Evolutionary conservation across 306 rosid genomes (phyloP), one percentile per base, ranked within the genome.

Genomic region (Citrullus colocynthis): DNA sequence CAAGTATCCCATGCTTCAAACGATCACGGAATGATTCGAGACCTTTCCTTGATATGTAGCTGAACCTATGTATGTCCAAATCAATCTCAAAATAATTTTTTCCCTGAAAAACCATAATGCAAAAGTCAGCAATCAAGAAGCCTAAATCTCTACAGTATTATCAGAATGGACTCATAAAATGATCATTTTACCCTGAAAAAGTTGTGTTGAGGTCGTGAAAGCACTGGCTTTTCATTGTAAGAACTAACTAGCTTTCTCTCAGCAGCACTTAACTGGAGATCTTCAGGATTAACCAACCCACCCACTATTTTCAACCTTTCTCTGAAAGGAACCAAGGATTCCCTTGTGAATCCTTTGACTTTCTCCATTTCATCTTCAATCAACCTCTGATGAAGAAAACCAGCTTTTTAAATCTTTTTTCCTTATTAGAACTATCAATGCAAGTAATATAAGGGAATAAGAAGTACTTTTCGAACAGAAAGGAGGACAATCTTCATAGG

Each of bases 21-120:
- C 93, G 93, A 74, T 89, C 97, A 61, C 89, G 82, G 67, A 94
- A 88, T 17, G 96, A 81, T 85, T 94, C 98, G 1, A 94, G 94
- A 59, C 98, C 98, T 84, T 86, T 92, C 88, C 98, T 88, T 7
- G 98, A 92, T 74, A 94, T 88, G 82, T 90, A 94, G 89, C 97
- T 87, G 85, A 94, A 94, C 9, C 97, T 88, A 83, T 94, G 98
- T 78, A 94, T 92, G 52, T 94, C 98, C 62, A 94, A 77, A 84
- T 94, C 98, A 83, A 94, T 90, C 90, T 94, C 98, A 80, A 94
- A 88, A 82, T 94, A 94, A 86, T 88, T 88, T 67, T 90, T 82
- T 74, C 98, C 98, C 98, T 91, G 89, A 15, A 79, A 65, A 58
- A 52, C 21, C 58, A 51, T 15, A 30, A 18, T 3, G 34, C 49